These are phyloP conservation scores for Jacaranda mimosifolia DNA, from an alignment of 257 asterid species.

Conservation along the genomic window DNA sequence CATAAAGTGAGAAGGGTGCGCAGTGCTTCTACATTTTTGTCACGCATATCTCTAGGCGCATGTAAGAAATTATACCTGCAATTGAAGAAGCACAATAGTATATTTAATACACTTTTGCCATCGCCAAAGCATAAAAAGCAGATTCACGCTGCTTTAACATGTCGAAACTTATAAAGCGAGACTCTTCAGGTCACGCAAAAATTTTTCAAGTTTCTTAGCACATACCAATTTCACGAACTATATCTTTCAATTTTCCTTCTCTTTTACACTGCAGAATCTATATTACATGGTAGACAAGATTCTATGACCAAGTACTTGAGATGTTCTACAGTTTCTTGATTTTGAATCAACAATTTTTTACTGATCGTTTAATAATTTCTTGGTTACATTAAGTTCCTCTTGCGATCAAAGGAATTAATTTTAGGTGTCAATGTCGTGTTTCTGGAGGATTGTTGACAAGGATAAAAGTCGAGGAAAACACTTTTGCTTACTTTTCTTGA, in stretches of 20 bases:
- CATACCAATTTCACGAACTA: neutral
- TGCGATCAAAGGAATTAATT: neutral
- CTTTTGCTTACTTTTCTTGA: neutral
- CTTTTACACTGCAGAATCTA: conserved; percentile 7
- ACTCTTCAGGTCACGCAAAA: neutral
- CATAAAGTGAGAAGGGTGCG: conserved; percentile 81
- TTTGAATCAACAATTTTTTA: neutral
- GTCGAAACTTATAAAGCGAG: neutral
- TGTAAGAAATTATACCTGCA: conserved; percentile 93
- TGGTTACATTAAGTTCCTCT: neutral
- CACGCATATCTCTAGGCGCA: conserved; percentile 95
- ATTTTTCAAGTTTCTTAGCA: neutral
- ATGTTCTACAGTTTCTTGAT: neutral
- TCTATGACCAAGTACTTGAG: conserved; percentile 13
- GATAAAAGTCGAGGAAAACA: neutral
- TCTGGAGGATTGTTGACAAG: neutral
- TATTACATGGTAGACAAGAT: conserved; percentile 12
- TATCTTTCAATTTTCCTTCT: neutral
- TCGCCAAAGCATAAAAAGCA: conserved; percentile 23
- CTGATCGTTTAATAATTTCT: neutral
- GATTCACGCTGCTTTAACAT: conserved; percentile 16
- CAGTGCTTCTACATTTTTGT: conserved; percentile 94
- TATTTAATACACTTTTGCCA: conserved; percentile 19
- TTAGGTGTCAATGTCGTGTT: neutral
- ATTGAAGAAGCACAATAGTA: conserved; percentile 31